Conservation (phyloP, 768 basidiomycete genomes). For the Phylloporus arenicola region DNA sequence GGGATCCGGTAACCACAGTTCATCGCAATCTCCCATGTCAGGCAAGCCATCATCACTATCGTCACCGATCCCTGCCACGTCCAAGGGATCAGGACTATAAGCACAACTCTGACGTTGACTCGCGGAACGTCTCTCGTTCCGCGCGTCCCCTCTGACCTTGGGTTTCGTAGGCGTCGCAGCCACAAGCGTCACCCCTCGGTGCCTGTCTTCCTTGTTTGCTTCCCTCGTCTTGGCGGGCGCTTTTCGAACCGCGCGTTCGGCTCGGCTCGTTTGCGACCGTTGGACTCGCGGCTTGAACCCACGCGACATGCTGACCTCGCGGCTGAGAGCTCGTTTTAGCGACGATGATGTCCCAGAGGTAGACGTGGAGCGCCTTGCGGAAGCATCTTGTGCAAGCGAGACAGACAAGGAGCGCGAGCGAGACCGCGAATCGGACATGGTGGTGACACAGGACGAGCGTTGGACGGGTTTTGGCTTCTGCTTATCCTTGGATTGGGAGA, state of each 20-base stretch:
- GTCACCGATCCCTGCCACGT: background rate
- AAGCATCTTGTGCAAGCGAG: conserved; percentile 62
- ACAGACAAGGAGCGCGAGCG: conserved; percentile 63
- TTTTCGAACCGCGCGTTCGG: conserved; percentile 15
- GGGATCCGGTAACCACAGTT: conserved; percentile 36
- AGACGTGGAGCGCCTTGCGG: conserved; percentile 31
- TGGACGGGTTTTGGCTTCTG: conserved; percentile 7
- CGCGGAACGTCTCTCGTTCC: conserved; percentile 2
- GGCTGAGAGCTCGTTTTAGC: conserved; percentile 53
- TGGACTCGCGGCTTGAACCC: conserved; percentile 48
- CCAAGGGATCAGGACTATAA: conserved; percentile 1
- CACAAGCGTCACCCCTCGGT: conserved; percentile 38
- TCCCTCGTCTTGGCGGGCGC: conserved; percentile 7
- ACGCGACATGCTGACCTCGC: conserved; percentile 76
- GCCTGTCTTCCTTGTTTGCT: conserved; percentile 3
- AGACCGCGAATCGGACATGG: conserved; percentile 30
- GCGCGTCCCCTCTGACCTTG: conserved; percentile 9
- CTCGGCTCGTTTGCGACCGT: conserved; percentile 9
- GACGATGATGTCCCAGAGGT: conserved; percentile 30
- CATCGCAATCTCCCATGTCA: conserved; percentile 30
- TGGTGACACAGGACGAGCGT: conserved; percentile 22
- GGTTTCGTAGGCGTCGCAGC: conserved; percentile 51
- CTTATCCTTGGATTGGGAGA: conserved; percentile 10
- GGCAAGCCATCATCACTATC: conserved; percentile 9
- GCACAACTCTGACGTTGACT: conserved; percentile 10